Conservation (phyloP, 805 yeast species). For the Barnettozyma populi region DNA sequence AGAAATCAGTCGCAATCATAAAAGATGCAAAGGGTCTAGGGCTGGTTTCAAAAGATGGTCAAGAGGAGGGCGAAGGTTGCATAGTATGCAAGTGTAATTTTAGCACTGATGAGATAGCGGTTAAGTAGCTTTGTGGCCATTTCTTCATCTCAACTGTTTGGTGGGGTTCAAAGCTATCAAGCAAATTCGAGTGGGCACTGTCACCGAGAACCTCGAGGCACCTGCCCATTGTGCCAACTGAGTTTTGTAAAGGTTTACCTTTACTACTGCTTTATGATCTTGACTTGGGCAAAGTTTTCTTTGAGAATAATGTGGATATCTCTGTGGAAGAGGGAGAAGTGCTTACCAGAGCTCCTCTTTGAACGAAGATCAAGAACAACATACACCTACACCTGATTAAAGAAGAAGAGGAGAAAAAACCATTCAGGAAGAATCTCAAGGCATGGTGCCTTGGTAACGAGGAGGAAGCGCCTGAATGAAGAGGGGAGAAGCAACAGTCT, state of each 20-base stretch:
- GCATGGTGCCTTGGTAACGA: not conserved
- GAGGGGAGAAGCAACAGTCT: not conserved
- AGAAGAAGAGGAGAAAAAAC: not conserved
- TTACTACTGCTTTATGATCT: conserved; percentile 1
- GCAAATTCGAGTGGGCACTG: not conserved
- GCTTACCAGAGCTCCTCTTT: not conserved
- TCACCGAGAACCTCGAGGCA: not conserved
- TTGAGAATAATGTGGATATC: not conserved
- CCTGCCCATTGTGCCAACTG: conserved; percentile 8
- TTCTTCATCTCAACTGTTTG: too few species aligned
- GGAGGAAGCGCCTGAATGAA: not conserved
- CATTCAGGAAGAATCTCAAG: not conserved
- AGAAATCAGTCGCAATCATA: too few species aligned
- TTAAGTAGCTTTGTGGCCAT: too few species aligned
- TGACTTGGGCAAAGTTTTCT: not conserved
- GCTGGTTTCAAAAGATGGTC: too few species aligned
- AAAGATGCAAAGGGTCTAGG: too few species aligned
- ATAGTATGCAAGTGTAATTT: too few species aligned
- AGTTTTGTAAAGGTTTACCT: not conserved
- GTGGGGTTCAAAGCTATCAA: not conserved
- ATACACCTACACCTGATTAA: not conserved
- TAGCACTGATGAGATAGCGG: too few species aligned
- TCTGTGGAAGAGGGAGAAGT: not conserved
- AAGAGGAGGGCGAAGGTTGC: too few species aligned
- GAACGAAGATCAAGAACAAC: not conserved